Evolutionary conservation across 768 basidiomycete species (phyloP), one percentile per base, ranked within the genome.

Genomic region (Candolleomyces eurysporus): DNA sequence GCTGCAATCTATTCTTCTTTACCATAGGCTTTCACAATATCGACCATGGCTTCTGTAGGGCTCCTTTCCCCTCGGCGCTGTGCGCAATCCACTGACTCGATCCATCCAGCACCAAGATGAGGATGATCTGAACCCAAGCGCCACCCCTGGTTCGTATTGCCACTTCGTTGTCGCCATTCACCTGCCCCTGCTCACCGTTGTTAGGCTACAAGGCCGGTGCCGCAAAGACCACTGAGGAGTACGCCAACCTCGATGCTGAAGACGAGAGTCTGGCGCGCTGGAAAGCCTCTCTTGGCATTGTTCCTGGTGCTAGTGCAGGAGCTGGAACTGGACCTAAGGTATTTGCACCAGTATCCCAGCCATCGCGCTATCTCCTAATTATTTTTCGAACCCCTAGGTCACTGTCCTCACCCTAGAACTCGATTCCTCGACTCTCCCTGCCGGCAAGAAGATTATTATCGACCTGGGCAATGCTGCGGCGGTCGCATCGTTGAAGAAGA

Each of bases 231-330:
- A 76, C 90, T 13, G 92, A 92, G 26, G 92, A 96, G 72, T 92
- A 93, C 49, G 90, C 92, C 26, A 76, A 87, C 43, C 84, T 96
- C 48, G 96, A 97, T 76, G 88, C 90, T 32, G 82, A 91, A 63
- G 96, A 98, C 72, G 96, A 97, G 76, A 94, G 92, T 73, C 83
- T 98, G 68, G 88, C 90, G 36, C 88, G 94, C 64, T 98, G 96
- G 96, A 98, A 98, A 73, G 93, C 92, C 43, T 94, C 89, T 57
- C 82, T 98, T 30, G 96, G 96, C 57, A 87, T 98, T 62, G 82
- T 84, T 56, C 81, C 85, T 39, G 87, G 83, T 31, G 78, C 71
- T 4, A 31, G 53, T 14, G 76, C 70, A 19, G n/a, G n/a, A n/a
- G 69, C 77, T 60, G 72, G 78, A 14, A 74, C 62, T 65, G 85